These are phyloP conservation scores for Geotrichum europaeum DNA, from an alignment of 1,139 yeast species.

Conservation along the genomic window DNA sequence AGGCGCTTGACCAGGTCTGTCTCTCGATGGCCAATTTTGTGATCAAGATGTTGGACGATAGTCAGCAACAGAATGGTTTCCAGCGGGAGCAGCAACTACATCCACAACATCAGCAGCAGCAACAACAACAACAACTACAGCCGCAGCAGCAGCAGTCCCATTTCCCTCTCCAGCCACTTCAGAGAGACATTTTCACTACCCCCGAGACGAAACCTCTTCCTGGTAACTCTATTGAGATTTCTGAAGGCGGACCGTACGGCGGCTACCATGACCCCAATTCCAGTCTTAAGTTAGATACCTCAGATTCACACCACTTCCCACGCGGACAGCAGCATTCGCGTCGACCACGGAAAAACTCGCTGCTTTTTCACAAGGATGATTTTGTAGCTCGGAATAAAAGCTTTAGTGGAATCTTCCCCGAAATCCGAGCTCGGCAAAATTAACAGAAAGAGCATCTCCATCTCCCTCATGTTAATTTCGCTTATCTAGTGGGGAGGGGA, in stretches of 20 bases:
- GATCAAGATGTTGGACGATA: constrained; percentile 18
- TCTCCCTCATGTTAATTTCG: background rate
- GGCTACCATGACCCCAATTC: background rate
- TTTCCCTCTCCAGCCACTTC: background rate
- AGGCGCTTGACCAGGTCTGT: constrained; percentile 29
- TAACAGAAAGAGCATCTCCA: background rate
- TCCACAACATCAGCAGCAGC: background rate
- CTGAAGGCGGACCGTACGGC: background rate
- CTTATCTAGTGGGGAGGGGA: background rate
- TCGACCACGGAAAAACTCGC: background rate
- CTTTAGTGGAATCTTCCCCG: background rate
- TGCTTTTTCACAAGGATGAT: background rate
- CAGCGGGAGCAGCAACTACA: background rate
- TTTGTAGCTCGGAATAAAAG: background rate
- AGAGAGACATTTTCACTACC: background rate
- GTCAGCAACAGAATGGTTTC: background rate
- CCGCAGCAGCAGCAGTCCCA: background rate
- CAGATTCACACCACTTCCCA: background rate
- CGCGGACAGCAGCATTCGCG: background rate
- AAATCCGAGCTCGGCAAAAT: background rate
- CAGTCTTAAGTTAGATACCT: background rate
- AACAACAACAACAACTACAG: background rate
- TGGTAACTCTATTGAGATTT: background rate
- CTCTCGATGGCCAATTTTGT: constrained; percentile 28
- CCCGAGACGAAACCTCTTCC: background rate